These are phyloP conservation scores for Zoysia japonica DNA, from an alignment of 176 grass and related monocot genomes.

Conservation along the genomic window DNA sequence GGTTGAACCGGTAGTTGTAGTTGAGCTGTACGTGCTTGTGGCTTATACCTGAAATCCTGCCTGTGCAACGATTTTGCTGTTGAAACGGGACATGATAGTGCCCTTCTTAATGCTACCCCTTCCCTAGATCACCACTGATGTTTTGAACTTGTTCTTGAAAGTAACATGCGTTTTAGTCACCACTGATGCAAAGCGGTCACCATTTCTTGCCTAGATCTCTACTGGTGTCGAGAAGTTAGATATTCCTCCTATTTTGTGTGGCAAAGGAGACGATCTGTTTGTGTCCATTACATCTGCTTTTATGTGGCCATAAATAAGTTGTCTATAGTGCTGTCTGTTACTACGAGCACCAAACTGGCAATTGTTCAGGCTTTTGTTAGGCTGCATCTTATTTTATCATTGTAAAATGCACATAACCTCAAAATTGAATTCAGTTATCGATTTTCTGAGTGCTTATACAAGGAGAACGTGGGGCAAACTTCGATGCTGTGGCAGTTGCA, in stretches of 20 bases:
- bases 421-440: background rate
- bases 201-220: background rate
- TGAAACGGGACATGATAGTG: background rate
- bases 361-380: background rate
- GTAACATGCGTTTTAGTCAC: background rate
- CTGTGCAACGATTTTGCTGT: background rate
- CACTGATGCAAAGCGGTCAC: background rate
- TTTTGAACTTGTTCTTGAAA: conserved; percentile 2
- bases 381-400: background rate
- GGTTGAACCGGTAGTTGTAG: background rate
- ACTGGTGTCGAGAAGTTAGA: background rate
- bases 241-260: conserved; percentile 3
- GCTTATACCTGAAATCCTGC: background rate
- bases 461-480: background rate
- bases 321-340: conserved; percentile 9
- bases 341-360: background rate
- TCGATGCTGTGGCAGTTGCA: background rate
- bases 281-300: background rate
- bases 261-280: background rate
- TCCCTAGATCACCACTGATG: background rate
- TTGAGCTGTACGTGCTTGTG: conserved; percentile 10
- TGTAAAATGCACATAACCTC: background rate
- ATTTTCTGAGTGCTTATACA: background rate
- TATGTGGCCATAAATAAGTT: conserved; percentile 15
- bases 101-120: background rate